phyloP scores from a whole-genome alignment of 139 green algal genomes.

The Raphidocelis subcapitata region DNA sequence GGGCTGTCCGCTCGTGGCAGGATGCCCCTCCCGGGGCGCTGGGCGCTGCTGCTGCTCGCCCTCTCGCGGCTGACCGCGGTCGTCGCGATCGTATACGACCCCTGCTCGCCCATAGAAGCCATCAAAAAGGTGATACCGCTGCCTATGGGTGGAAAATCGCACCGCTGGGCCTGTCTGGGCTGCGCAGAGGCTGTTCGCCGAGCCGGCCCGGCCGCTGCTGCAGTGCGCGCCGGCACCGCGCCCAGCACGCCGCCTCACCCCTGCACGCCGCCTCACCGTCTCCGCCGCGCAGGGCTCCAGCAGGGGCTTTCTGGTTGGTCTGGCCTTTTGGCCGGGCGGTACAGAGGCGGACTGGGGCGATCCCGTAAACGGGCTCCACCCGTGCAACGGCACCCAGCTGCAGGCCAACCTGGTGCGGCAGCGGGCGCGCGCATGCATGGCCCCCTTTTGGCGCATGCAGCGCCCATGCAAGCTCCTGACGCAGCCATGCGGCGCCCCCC shows the following conservation, averaged over 20 bases:
- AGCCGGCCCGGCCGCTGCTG: no score
- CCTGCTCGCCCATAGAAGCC: constrained; percentile 1
- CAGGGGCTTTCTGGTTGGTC: neutral
- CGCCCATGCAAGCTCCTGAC: neutral
- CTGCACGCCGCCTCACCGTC: no score
- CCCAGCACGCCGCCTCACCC: no score
- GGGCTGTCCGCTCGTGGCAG: no score
- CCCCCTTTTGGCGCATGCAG: no score
- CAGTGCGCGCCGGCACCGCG: no score
- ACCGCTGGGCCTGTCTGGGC: no score
- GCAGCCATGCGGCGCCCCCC: neutral
- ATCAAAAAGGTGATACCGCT: constrained; percentile 1
- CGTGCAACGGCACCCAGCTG: constrained; percentile 19
- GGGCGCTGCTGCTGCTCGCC: neutral
- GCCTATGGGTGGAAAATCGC: no score
- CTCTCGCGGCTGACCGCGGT: neutral
- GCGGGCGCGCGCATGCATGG: neutral
- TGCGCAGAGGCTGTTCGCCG: no score
- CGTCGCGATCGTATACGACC: constrained; percentile 5
- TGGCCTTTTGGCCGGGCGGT: constrained; percentile 27
- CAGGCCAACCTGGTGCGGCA: constrained; percentile 25
- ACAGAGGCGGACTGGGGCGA: constrained; percentile 13
- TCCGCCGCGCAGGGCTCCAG: neutral
- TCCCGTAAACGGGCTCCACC: constrained; percentile 14
- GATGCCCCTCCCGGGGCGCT: no score